phyloP scores from a whole-genome alignment of 2,329 filamentous ascomycete genomes.

The Penicillium rolfsii region DNA sequence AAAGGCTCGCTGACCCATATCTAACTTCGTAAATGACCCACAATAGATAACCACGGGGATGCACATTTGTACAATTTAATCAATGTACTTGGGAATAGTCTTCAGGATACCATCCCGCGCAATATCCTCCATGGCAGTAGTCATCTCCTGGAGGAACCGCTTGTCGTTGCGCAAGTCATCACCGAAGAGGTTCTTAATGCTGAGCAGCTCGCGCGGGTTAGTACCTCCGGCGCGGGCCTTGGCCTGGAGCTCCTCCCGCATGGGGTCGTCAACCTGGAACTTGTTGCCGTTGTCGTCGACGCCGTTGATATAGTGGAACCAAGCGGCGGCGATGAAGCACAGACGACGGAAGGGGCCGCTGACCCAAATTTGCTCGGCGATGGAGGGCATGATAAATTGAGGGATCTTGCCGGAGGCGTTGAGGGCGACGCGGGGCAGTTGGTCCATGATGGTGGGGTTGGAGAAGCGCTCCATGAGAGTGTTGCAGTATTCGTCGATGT shows the following conservation, averaged over 20 bases:
- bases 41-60: neutral
- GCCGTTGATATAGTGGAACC: conserved; percentile 58
- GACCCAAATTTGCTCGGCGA: conserved; percentile 50
- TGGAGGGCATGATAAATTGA: conserved; percentile 47
- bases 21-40: neutral
- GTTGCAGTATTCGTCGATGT: conserved; percentile 57
- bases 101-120: conserved; percentile 53
- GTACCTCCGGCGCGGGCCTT: conserved; percentile 51
- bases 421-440: conserved; percentile 56
- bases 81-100: conserved; percentile 55
- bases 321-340: conserved; percentile 54
- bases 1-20: neutral
- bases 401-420: conserved; percentile 60
- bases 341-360: conserved; percentile 52
- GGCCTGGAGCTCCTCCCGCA: conserved; percentile 53
- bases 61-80: conserved; percentile 25
- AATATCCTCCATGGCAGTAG: conserved; percentile 54
- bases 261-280: conserved; percentile 52
- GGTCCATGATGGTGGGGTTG: conserved; percentile 61
- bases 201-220: conserved; percentile 50
- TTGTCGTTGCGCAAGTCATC: conserved; percentile 55
- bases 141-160: conserved; percentile 53
- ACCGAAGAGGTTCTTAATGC: conserved; percentile 55
- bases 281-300: conserved; percentile 53
- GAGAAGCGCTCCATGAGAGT: conserved; percentile 60